phyloP scores from a whole-genome alignment of 2,329 filamentous ascomycete species.

The Biscogniauxia mediterranea region DNA sequence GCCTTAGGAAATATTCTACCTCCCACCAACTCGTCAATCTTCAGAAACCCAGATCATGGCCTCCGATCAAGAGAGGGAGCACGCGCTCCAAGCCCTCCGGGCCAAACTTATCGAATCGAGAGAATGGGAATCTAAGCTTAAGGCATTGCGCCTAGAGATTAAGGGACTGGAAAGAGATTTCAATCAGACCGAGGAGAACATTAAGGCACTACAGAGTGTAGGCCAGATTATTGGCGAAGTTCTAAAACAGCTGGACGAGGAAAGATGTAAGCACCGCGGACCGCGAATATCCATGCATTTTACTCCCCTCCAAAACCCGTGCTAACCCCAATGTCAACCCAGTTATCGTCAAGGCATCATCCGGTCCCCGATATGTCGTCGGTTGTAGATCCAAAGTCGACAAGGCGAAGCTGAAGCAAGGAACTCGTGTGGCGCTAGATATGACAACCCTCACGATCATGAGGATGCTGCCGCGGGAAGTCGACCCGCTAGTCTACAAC shows the following conservation, averaged over 20 bases:
- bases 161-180: constrained; percentile 94
- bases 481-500: constrained; percentile 98
- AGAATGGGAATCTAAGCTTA: constrained; percentile 98
- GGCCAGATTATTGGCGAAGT: constrained; percentile 99
- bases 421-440: constrained; percentile 93
- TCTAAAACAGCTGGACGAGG: constrained; percentile 96
- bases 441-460: constrained; percentile 99
- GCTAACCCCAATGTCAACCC: constrained; percentile 5
- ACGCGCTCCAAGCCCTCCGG: constrained; percentile 76
- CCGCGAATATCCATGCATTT: constrained; percentile 2
- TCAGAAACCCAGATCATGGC: constrained; percentile 38
- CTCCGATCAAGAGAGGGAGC: constrained; percentile 59
- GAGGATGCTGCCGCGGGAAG: constrained; percentile 98
- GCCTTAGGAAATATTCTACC: neutral
- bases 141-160: constrained; percentile 89
- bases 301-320: neutral
- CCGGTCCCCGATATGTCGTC: constrained; percentile 94
- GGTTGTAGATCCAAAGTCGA: constrained; percentile 98
- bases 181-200: constrained; percentile 97
- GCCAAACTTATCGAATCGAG: constrained; percentile 85
- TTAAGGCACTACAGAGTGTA: constrained; percentile 98
- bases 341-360: constrained; percentile 99
- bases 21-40: constrained; percentile 7
- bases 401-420: constrained; percentile 95
- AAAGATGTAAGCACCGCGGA: constrained; percentile 72